These are phyloP conservation scores for Oropetium thomaeum DNA, from an alignment of 176 grass and related monocot species.

Conservation along the genomic window DNA sequence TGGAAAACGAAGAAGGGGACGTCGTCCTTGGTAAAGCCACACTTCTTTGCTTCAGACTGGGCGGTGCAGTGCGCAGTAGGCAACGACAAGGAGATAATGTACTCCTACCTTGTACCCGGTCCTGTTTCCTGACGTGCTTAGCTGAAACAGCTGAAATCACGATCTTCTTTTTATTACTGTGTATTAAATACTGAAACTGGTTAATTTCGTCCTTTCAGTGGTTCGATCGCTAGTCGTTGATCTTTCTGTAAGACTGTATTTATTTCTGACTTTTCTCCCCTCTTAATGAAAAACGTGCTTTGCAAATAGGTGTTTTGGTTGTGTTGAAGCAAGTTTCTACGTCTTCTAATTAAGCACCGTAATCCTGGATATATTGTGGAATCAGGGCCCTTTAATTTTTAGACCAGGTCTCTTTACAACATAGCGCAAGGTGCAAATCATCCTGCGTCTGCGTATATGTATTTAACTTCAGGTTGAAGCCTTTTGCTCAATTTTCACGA, in stretches of 20 bases:
- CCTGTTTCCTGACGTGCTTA: not conserved
- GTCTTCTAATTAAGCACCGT: not conserved
- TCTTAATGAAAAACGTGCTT: too few relatives aligned
- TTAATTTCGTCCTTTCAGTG: too few relatives aligned
- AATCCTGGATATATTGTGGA: not conserved
- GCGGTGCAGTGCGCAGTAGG: not conserved
- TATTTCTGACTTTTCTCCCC: too few relatives aligned
- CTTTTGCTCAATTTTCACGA: too few relatives aligned
- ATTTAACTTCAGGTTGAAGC: not conserved
- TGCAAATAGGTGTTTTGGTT: not conserved
- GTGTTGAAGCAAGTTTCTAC: not conserved
- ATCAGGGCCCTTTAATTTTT: not conserved
- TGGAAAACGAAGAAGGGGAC: slow-evolving; percentile 7
- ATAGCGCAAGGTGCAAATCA: not conserved
- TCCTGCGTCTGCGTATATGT: not conserved
- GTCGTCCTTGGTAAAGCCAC: not conserved
- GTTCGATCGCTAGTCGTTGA: too few relatives aligned
- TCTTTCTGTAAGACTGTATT: too few relatives aligned
- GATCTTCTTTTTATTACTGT: not conserved
- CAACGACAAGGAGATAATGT: slow-evolving; percentile 25
- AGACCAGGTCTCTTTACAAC: not conserved
- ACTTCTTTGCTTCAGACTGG: not conserved
- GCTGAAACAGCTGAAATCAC: not conserved
- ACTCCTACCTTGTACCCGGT: not conserved
- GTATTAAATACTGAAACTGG: too few relatives aligned